These are phyloP conservation scores for Aspergillus steynii DNA, from an alignment of 495 filamentous ascomycete genomes.

Conservation along the genomic window DNA sequence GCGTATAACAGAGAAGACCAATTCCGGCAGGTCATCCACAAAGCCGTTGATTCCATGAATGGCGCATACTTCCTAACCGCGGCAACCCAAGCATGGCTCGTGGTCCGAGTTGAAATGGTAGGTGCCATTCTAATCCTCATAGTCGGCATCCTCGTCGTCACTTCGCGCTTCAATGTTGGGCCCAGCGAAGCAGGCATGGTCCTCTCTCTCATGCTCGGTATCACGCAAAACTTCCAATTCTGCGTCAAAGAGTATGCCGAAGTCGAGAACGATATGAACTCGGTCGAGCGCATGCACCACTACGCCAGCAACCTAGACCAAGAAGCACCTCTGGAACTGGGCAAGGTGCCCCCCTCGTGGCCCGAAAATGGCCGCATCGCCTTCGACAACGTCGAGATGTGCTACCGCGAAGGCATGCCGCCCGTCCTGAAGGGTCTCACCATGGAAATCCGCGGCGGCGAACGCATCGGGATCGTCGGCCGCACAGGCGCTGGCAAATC, in stretches of 20 bases:
- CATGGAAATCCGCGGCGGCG: slow-evolving; percentile 79
- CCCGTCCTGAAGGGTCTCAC: slow-evolving; percentile 77
- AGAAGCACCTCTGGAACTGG: slow-evolving; percentile 76
- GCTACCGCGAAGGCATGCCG: slow-evolving; percentile 80
- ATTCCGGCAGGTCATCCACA: slow-evolving; percentile 67
- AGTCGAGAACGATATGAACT: slow-evolving; percentile 97
- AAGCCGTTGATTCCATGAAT: slow-evolving; percentile 85
- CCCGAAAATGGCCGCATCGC: slow-evolving; percentile 82
- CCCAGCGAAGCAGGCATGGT: slow-evolving; percentile 87
- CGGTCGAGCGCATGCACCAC: slow-evolving; percentile 89
- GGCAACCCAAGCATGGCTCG: slow-evolving; percentile 91
- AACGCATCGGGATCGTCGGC: slow-evolving; percentile 91
- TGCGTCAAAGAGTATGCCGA: slow-evolving; percentile 92
- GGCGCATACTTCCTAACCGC: slow-evolving; percentile 92
- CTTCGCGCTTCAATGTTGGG: slow-evolving; percentile 82
- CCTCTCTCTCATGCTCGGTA: slow-evolving; percentile 86
- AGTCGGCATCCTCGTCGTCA: slow-evolving; percentile 87
- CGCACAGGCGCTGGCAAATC: slow-evolving; percentile 94
- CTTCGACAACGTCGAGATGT: slow-evolving; percentile 86
- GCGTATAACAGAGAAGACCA: slow-evolving; percentile 79
- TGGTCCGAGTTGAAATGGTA: slow-evolving; percentile 78
- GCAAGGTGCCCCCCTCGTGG: slow-evolving; percentile 68
- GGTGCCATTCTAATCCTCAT: slow-evolving; percentile 81
- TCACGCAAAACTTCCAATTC: slow-evolving; percentile 96
- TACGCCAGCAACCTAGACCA: slow-evolving; percentile 87